Base-by-base conservation (phyloP, 371 early-diverging fungal genomes). In the Rhizopus delemar region DNA sequence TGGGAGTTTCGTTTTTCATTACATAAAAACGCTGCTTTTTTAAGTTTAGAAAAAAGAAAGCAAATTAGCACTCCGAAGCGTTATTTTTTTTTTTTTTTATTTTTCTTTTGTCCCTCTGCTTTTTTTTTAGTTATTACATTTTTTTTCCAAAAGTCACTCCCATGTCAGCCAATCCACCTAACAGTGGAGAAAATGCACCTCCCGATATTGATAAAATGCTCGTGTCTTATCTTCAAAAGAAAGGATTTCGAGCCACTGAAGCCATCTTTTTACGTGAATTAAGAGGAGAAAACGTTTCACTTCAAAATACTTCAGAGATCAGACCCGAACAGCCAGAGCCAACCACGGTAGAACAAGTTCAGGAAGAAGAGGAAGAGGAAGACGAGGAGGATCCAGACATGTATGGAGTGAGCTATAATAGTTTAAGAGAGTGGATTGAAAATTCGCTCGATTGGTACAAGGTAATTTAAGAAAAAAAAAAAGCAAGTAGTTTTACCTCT, bases 361-460 rank as follows among this genome's bases (percentile, higher is more conserved):
- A 51, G 1, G 53, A 53, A 34, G 54, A 63, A 29, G 58, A 57
- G 43, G 53, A 55, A 36, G 59, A 62, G 29, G 32, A 56, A n/a
- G 36, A 39, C 6, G 89, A 92, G 70, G 78, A 85, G 53, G 87
- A 90, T 63, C 89, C 93, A 7, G 84, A 86, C 45, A 86, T 84
- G 7, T 93, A 94, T 62, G 83, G 84, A 49, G 68, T 81, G 41
- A 84, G 86, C 56, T 98, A 96, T 74, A 75, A 80, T 11, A 84
- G 86, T 67, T 80, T 99, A 61, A 78, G 92, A 59, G 78, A 82
- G 53, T 98, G 97, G 97, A 90, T 98, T 46, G 96, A 98, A 60
- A 93, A 91, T 65, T 97, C 96, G 12, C 79, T 99, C 46, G 98
- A 97, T 65, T 80, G 85, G 65, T 96, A 92, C 83, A 90, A 87